Conservation (phyloP, 2,329 filamentous ascomycete genomes). For the Fusarium anthophilum region DNA sequence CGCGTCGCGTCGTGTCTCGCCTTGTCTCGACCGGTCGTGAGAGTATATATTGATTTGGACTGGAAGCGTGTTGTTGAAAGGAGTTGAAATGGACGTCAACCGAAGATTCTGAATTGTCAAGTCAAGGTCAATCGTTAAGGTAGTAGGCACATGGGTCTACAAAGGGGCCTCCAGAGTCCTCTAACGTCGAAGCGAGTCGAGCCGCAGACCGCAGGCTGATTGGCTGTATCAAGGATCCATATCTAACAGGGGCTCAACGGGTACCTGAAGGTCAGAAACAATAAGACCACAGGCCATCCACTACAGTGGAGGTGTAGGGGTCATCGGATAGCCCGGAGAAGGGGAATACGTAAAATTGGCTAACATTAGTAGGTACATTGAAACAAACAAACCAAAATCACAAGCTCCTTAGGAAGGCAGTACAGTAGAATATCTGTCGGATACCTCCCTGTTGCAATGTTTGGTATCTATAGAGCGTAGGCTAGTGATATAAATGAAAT, state of each 20-base stretch:
- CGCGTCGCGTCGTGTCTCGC: not conserved
- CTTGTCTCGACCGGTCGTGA: not conserved
- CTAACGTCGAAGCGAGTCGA: not conserved
- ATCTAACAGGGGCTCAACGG: constrained; percentile 20
- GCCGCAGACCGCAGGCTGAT: constrained; percentile 1
- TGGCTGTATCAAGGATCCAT: not conserved
- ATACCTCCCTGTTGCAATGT: not conserved
- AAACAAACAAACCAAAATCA: not conserved
- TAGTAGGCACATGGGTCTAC: not conserved
- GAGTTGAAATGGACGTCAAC: not conserved
- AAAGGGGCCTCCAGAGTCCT: constrained; percentile 29
- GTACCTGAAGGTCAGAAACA: constrained; percentile 13
- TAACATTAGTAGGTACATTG: not conserved
- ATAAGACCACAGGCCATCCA: constrained; percentile 7
- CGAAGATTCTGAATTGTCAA: not conserved
- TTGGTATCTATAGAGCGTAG: not conserved
- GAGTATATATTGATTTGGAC: not conserved
- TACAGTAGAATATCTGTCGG: not conserved
- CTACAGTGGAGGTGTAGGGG: not conserved
- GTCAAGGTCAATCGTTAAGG: constrained; percentile 3
- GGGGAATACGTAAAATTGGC: constrained; percentile 13
- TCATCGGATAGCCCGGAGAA: constrained; percentile 21
- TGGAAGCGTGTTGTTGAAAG: not conserved
- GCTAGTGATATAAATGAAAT: not conserved
- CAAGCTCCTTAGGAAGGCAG: not conserved